A percentile compares a stretch with the other conserved stretches of the same genome.
Conservation (phyloP, 2,329 filamentous ascomycete species). For the Parasarocladium wereldwijsianum region DNA sequence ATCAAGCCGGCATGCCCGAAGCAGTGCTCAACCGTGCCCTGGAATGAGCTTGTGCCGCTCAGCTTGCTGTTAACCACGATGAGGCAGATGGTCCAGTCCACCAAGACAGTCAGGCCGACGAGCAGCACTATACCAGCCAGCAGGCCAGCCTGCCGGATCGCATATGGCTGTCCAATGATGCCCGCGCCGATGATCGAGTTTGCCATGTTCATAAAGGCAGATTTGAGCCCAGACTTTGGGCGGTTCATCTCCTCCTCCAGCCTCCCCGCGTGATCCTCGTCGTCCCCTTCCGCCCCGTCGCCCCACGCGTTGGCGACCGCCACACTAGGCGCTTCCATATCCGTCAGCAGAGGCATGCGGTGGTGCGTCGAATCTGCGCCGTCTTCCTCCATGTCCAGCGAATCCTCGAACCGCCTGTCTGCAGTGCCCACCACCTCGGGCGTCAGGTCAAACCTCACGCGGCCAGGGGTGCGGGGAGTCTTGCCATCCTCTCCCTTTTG, state of each 20-base stretch:
- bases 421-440: conserved; percentile 24
- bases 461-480: conserved; percentile 38
- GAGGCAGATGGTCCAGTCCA: conserved; percentile 96
- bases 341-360: conserved; percentile 62
- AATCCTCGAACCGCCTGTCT: conserved; percentile 4
- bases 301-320: conserved; percentile 45
- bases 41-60: conserved; percentile 84
- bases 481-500: too few relatives aligned
- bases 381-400: conserved; percentile 23
- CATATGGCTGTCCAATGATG: conserved; percentile 80
- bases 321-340: conserved; percentile 68
- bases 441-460: conserved; percentile 58
- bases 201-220: conserved; percentile 99
- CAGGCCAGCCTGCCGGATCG: conserved; percentile 84
- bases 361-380: conserved; percentile 36
- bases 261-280: conserved; percentile 22
- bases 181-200: conserved; percentile 86
- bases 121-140: conserved; percentile 67
- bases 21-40: conserved; percentile 90
- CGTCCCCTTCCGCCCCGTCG: conserved; percentile 10
- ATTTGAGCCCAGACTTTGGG: conserved; percentile 71
- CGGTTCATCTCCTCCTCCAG: conserved; percentile 42
- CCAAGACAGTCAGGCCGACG: conserved; percentile 60
- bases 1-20: conserved; percentile 80
- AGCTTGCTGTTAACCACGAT: conserved; percentile 98